A percentile compares a stretch with the other conserved stretches of the same genome.
Conservation (phyloP, 306 rosid genomes). For the Corylus heterophylla region DNA sequence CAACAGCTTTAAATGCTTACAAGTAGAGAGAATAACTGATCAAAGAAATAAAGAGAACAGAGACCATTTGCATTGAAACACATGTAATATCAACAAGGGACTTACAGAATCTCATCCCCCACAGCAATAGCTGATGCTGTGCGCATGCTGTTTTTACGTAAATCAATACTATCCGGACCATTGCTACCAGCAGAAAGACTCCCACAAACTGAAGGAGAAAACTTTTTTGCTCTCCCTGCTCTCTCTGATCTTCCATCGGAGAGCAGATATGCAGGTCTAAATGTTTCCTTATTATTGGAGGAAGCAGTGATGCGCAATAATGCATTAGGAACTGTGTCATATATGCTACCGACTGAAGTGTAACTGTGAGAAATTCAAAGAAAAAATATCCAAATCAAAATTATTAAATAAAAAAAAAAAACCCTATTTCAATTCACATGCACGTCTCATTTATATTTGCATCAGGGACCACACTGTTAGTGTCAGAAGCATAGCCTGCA, state of each 20-base stretch:
- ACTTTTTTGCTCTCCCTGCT: constrained; percentile 84
- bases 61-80: constrained; percentile 14
- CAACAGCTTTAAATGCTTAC: neutral
- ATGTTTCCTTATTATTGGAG: constrained; percentile 43
- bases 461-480: neutral
- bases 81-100: constrained; percentile 41
- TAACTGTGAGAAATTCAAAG: constrained; percentile 53
- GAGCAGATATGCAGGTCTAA: constrained; percentile 88
- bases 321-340: constrained; percentile 88
- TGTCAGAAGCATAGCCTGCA: neutral
- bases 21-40: constrained; percentile 1
- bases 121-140: constrained; percentile 75
- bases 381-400: constrained; percentile 9
- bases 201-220: constrained; percentile 46
- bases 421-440: constrained; percentile 22
- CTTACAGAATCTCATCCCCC: constrained; percentile 98
- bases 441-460: constrained; percentile 21
- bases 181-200: constrained; percentile 47
- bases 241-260: constrained; percentile 93
- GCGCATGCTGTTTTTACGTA: constrained; percentile 57
- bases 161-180: constrained; percentile 49
- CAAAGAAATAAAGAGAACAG: constrained; percentile 16
- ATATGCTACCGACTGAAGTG: constrained; percentile 88
- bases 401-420: constrained; percentile 18
- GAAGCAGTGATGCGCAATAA: constrained; percentile 53